Evolutionary conservation across 169 alveolate genomes (phyloP), one percentile per base, ranked within the genome.

Genomic region (Plasmodium inui): DNA sequence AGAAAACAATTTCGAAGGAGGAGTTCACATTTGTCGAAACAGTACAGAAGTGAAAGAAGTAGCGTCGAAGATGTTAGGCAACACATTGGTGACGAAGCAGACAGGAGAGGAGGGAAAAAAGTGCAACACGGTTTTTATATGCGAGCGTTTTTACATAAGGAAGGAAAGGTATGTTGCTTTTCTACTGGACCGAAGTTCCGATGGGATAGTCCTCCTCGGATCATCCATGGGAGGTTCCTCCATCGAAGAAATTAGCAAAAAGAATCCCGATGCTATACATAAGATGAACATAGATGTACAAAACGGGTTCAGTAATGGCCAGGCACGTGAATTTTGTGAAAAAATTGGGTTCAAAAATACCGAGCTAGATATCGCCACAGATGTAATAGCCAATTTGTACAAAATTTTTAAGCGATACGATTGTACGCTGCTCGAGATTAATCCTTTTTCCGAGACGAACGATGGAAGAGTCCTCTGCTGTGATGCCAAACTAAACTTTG

Each of bases 401-500:
- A 83, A 96, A 55, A 92, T 97, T 86, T 98, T 99, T 95, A 92
- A 95, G 34, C 96, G 96, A 89, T 96, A 95, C 67, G 99, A 99
- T 95, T 97, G 99, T 74, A 96, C 98, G 19, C 92, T 98, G 95
- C 83, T 99, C 34, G 99, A 99, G 96, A 97, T 99, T 76, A 99
- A 99, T 94, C 99, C 99, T 14, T 81, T 98, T 30, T 99, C 98
- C 10, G 98, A 97, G 53, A 95, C 98, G 32, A 83, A 89, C 34
- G 98, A 98, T 34, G 98, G 98, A 9, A 95, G 97, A 39, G 94
- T 99, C 26, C 44, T 98, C 32, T 98, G 98, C 44, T 98, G 99
- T 94, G 99, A 99, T 94, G 97, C 99, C 55, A 99, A 99, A 94
- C 92, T 99, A 55, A 97, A 96, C 72, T 96, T 99, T 37, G 99